phyloP scores from a whole-genome alignment of 345 rosid genomes.

The Syzygium oleosum region DNA sequence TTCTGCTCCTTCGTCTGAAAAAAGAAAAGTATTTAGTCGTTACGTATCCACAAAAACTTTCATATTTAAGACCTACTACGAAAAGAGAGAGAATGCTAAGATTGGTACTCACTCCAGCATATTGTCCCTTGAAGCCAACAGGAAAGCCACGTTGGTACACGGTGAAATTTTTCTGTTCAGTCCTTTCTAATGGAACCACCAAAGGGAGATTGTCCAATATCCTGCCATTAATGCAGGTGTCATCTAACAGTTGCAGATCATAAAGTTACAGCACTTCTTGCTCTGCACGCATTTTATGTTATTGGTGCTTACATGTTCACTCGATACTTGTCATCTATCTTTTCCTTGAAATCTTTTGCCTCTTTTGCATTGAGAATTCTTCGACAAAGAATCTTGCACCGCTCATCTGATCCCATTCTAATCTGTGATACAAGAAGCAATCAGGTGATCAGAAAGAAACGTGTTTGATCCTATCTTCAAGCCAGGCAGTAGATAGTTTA shows the following conservation, averaged over 20 bases:
- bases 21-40: neutral
- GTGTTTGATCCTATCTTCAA: neutral
- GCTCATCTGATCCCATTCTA: conserved; percentile 62
- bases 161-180: conserved; percentile 29
- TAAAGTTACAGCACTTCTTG: neutral
- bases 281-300: neutral
- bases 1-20: conserved; percentile 70
- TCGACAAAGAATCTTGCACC: conserved; percentile 51
- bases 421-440: conserved; percentile 31
- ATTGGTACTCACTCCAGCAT: conserved; percentile 42
- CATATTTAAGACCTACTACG: neutral
- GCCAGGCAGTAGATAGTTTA: neutral
- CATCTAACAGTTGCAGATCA: neutral
- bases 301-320: conserved; percentile 51
- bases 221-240: conserved; percentile 18
- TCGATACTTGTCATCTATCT: conserved; percentile 73
- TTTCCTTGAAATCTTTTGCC: conserved; percentile 62
- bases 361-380: conserved; percentile 36
- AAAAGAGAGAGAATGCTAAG: neutral
- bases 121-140: conserved; percentile 55
- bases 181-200: conserved; percentile 47
- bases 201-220: conserved; percentile 71
- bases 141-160: conserved; percentile 50
- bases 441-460: neutral
- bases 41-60: neutral